Conservation (phyloP, 2,329 filamentous ascomycete species). For the Hypomyces rosellus region DNA sequence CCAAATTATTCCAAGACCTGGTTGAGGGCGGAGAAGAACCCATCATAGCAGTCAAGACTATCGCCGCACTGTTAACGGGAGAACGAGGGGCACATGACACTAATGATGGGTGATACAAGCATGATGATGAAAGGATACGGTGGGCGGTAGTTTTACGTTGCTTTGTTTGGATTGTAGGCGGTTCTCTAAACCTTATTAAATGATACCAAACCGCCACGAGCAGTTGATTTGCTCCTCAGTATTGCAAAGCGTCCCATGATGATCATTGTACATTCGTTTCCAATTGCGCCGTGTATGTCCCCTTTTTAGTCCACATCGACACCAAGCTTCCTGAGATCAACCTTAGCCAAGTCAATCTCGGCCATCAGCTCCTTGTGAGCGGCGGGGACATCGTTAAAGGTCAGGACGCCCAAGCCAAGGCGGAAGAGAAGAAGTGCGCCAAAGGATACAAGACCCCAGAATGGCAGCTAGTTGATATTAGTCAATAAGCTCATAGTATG, state of each 20-base stretch:
- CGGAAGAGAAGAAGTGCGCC: conserved; percentile 88
- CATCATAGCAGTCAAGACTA: conserved; percentile 49
- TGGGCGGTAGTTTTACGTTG: not conserved
- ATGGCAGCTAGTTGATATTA: conserved; percentile 60
- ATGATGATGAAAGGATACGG: conserved; percentile 4
- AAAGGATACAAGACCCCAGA: conserved; percentile 87
- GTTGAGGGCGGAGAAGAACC: conserved; percentile 50
- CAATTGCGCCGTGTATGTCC: conserved; percentile 7
- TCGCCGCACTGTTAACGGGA: conserved; percentile 55
- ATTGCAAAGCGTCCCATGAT: not conserved
- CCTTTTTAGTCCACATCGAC: conserved; percentile 65
- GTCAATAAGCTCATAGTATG: not conserved
- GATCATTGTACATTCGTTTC: conserved; percentile 5
- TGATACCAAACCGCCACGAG: too few relatives aligned
- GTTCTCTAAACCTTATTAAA: not conserved
- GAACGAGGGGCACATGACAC: conserved; percentile 21
- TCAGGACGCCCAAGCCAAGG: conserved; percentile 86
- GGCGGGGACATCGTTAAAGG: conserved; percentile 91
- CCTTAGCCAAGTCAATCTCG: conserved; percentile 73
- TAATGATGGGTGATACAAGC: conserved; percentile 10
- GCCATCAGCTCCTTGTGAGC: conserved; percentile 84
- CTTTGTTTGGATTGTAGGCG: not conserved
- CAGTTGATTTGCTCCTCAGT: not conserved
- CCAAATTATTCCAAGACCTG: conserved; percentile 54
- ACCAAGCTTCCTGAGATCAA: conserved; percentile 65